These are phyloP conservation scores for Aspergillus hortae DNA, from an alignment of 2,329 filamentous ascomycete species.

Conservation along the genomic window DNA sequence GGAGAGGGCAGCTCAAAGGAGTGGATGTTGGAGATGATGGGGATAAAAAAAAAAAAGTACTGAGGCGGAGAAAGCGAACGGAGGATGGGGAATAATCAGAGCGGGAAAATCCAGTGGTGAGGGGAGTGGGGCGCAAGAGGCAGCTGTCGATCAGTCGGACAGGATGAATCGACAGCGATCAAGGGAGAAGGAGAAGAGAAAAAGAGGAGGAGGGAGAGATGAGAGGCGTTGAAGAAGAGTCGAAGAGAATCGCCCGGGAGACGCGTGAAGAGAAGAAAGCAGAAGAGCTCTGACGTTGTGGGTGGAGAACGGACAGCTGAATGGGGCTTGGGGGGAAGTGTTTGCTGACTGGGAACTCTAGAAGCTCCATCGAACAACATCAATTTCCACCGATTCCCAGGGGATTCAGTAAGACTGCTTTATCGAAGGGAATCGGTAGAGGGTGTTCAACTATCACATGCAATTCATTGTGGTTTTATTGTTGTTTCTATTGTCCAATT, in stretches of 20 bases:
- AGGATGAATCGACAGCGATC: neutral
- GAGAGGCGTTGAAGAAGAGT: neutral
- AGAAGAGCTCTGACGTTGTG: slow-evolving; percentile 16
- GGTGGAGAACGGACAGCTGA: neutral
- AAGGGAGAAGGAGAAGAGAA: neutral
- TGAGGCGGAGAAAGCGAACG: slow-evolving; percentile 1
- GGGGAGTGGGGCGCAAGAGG: neutral
- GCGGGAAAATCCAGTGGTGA: neutral
- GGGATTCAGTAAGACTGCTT: too few relatives aligned
- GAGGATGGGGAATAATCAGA: slow-evolving; percentile 1
- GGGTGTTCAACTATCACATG: too few relatives aligned
- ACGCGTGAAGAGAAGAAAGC: slow-evolving; percentile 1
- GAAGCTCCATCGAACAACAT: slow-evolving; percentile 2
- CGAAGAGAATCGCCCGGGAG: neutral
- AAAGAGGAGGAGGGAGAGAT: neutral
- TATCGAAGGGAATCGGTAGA: too few relatives aligned
- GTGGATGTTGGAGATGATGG: neutral
- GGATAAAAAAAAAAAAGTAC: neutral
- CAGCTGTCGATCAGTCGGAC: neutral
- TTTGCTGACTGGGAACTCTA: slow-evolving; percentile 2
- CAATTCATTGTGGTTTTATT: too few relatives aligned
- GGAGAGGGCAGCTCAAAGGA: neutral
- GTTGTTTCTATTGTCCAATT: too few relatives aligned
- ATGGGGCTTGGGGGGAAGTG: neutral
- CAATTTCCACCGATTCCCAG: too few relatives aligned